Evolutionary conservation across 257 asterid species (phyloP).

Genomic region (Fraxinus excelsior): DNA sequence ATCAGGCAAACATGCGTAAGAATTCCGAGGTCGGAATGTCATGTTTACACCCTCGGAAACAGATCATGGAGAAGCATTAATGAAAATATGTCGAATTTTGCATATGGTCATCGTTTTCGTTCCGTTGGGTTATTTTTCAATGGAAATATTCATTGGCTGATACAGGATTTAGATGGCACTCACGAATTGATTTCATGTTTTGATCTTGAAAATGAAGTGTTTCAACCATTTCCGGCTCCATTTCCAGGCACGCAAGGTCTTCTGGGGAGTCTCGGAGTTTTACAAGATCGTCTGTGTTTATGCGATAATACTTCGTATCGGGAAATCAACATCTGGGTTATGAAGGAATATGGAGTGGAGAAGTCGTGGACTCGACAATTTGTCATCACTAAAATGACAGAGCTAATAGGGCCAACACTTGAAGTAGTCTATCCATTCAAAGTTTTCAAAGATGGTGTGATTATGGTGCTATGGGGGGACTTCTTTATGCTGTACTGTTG

Average conservation of each 20-base stretch:
- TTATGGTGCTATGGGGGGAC: constrained; percentile 47
- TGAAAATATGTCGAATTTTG: not conserved
- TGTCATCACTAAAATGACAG: constrained; percentile 35
- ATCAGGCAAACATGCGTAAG: not conserved
- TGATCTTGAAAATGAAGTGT: constrained; percentile 42
- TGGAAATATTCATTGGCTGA: constrained; percentile 54
- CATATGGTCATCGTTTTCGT: constrained; percentile 3
- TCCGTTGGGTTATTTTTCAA: constrained; percentile 28
- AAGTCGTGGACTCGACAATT: constrained; percentile 45
- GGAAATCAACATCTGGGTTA: constrained; percentile 51
- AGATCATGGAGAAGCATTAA: constrained; percentile 36
- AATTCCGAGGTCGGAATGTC: constrained; percentile 23
- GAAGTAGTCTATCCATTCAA: constrained; percentile 36
- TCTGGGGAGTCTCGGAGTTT: constrained; percentile 39
- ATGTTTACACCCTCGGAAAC: constrained; percentile 49
- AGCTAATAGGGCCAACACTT: constrained; percentile 29
- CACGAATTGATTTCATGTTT: constrained; percentile 27
- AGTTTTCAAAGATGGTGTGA: constrained; percentile 40
- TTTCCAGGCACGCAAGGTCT: not conserved
- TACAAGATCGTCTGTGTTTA: constrained; percentile 34
- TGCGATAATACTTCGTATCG: constrained; percentile 37
- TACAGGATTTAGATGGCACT: constrained; percentile 15
- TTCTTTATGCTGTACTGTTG: constrained; percentile 37
- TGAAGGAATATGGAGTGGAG: constrained; percentile 49
- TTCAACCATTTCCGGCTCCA: constrained; percentile 31